A percentile compares a stretch with the other conserved stretches of the same genome.
Evolutionary conservation across 257 asterid species (phyloP).

Genomic region (Paulownia fortunei): DNA sequence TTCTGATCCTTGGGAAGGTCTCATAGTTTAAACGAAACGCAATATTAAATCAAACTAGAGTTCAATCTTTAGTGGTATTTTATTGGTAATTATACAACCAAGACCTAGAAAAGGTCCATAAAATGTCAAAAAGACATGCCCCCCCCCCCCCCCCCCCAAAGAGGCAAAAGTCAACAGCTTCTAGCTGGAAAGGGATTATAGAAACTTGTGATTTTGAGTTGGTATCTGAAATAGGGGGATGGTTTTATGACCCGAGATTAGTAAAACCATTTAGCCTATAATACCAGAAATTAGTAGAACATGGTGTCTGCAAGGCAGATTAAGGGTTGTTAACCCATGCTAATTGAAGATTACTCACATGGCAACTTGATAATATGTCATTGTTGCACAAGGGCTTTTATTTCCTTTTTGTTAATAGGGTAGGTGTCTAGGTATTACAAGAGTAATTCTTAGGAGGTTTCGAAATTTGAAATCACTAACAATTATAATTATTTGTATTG

Average conservation of each 20-base stretch:
- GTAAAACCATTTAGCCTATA: background rate
- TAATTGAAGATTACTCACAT: constrained; percentile 5
- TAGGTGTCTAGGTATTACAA: too few relatives aligned
- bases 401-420: background rate
- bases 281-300: background rate
- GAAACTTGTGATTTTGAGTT: constrained; percentile 29
- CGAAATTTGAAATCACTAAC: too few relatives aligned
- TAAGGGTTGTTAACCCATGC: background rate
- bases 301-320: background rate
- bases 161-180: constrained; percentile 33
- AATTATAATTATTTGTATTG: too few relatives aligned
- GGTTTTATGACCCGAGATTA: background rate
- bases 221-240: background rate
- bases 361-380: background rate
- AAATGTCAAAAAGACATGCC: constrained; percentile 1
- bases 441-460: too few relatives aligned
- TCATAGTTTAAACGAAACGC: background rate
- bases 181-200: constrained; percentile 25
- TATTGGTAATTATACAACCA: background rate
- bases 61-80: background rate
- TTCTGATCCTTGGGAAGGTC: constrained; percentile 1
- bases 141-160: too few relatives aligned
- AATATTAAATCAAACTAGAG: background rate
- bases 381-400: background rate
- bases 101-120: background rate